These are phyloP conservation scores for Eucalyptus urophylla DNA, from an alignment of 345 rosid species.

Conservation along the genomic window DNA sequence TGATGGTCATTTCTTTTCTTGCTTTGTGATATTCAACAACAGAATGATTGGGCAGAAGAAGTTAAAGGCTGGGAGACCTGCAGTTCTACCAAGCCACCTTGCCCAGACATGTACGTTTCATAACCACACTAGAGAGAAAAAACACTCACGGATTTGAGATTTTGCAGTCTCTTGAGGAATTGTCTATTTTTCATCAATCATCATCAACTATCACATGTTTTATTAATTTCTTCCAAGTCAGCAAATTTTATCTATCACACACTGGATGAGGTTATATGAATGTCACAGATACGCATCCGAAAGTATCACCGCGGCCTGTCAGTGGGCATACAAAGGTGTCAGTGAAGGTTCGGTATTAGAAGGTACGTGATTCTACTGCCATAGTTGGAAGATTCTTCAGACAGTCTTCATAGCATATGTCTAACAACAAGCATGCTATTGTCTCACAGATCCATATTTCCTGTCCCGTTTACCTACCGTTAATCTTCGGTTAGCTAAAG, in stretches of 20 bases:
- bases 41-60: slow-evolving; percentile 61
- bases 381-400: neutral
- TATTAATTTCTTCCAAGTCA: neutral
- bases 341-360: slow-evolving; percentile 39
- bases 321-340: slow-evolving; percentile 81
- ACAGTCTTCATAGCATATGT: neutral
- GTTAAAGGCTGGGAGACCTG: slow-evolving; percentile 64
- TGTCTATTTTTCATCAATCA: neutral
- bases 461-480: slow-evolving; percentile 60
- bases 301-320: slow-evolving; percentile 73
- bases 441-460: slow-evolving; percentile 63
- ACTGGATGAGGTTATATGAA: neutral
- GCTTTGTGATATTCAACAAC: neutral
- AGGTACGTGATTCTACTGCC: slow-evolving; percentile 20
- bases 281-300: slow-evolving; percentile 68
- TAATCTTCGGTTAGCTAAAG: slow-evolving; percentile 62
- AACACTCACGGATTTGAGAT: neutral
- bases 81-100: slow-evolving; percentile 28
- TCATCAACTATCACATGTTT: neutral
- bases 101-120: slow-evolving; percentile 60
- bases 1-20: neutral
- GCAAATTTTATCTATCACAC: neutral
- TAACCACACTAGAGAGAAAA: neutral
- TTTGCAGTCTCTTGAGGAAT: neutral
- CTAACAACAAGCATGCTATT: neutral